These are phyloP conservation scores for Penicillium hesseltinei DNA, from an alignment of 2,329 filamentous ascomycete species.

Conservation along the genomic window DNA sequence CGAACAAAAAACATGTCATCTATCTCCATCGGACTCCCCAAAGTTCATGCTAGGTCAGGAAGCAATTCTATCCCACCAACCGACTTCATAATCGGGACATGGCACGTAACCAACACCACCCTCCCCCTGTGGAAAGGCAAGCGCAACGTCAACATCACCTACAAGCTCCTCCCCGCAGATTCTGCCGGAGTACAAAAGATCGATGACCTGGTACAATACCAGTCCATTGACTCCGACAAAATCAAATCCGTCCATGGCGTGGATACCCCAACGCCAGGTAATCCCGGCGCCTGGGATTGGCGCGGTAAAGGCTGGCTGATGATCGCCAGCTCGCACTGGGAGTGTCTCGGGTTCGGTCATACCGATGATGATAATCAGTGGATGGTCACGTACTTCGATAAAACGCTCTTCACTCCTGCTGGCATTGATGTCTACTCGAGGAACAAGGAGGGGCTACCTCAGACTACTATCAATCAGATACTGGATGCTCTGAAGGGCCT, in stretches of 20 bases:
- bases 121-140: conserved; percentile 25
- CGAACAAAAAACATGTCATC: neutral
- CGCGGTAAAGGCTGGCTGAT: conserved; percentile 71
- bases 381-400: conserved; percentile 81
- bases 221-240: conserved; percentile 13
- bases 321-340: conserved; percentile 75
- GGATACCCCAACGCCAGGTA: conserved; percentile 15
- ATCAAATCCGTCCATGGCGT: conserved; percentile 19
- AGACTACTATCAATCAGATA: conserved; percentile 12
- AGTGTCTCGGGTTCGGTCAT: conserved; percentile 44
- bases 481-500: conserved; percentile 8
- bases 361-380: conserved; percentile 52
- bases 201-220: conserved; percentile 22
- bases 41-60: neutral
- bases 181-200: conserved; percentile 10
- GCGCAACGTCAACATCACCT: conserved; percentile 26
- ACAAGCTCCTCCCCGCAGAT: conserved; percentile 12
- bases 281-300: conserved; percentile 65
- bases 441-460: conserved; percentile 11
- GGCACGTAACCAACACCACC: conserved; percentile 26
- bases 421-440: conserved; percentile 77
- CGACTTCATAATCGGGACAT: conserved; percentile 21
- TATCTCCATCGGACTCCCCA: neutral
- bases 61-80: conserved; percentile 11
- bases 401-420: conserved; percentile 78